Conservation (phyloP, 805 yeast genomes). For the Cyberlindnera veronae region DNA sequence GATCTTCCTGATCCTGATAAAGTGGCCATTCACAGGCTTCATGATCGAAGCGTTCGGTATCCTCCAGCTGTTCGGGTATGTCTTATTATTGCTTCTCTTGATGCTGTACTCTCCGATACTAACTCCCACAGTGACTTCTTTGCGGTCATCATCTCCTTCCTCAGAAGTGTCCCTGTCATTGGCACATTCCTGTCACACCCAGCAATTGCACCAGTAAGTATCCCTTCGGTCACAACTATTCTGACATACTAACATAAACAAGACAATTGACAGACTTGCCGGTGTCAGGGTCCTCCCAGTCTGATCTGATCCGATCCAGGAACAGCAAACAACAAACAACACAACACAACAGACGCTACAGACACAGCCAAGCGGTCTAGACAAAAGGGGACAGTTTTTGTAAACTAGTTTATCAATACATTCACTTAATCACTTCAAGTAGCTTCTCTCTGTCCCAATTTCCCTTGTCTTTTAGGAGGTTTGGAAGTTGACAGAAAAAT, state of each 20-base stretch:
- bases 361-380: too few relatives aligned
- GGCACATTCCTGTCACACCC: conserved; percentile 87
- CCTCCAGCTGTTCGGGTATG: conserved; percentile 66
- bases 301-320: too few relatives aligned
- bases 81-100: neutral
- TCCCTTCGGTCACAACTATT: neutral
- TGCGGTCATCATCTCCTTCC: conserved; percentile 80
- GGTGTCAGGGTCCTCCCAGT: conserved; percentile 69
- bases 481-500: too few relatives aligned
- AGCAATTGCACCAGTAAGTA: conserved; percentile 61
- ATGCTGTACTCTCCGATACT: conserved; percentile 2
- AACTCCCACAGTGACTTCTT: conserved; percentile 63
- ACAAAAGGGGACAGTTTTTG: too few relatives aligned
- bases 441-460: too few relatives aligned
- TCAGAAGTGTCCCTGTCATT: conserved; percentile 81
- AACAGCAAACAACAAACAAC: too few relatives aligned
- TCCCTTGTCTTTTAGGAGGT: too few relatives aligned
- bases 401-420: too few relatives aligned
- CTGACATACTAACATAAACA: conserved; percentile 26
- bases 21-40: conserved; percentile 82
- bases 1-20: conserved; percentile 66
- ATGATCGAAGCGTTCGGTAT: conserved; percentile 86
- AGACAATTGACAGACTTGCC: conserved; percentile 50
- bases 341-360: too few relatives aligned
- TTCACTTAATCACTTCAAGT: too few relatives aligned